phyloP scores from a whole-genome alignment of 1,284 basidiomycete genomes.

The Vanrija humicola region DNA sequence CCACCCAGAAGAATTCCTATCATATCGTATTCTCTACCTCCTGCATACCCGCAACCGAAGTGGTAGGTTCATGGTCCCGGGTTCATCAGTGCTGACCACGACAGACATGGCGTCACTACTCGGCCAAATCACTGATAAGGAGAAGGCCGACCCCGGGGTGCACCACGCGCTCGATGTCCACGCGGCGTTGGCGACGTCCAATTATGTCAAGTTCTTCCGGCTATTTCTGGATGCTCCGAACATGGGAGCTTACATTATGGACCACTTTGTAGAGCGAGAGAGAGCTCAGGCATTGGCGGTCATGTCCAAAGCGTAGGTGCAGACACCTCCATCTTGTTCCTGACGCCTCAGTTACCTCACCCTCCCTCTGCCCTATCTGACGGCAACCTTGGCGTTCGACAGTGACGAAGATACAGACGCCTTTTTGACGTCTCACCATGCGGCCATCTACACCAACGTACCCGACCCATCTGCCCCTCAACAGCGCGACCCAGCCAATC shows the following conservation, averaged over 20 bases:
- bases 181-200: slow-evolving; percentile 81
- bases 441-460: slow-evolving; percentile 59
- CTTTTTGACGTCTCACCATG: slow-evolving; percentile 70
- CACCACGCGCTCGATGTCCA: slow-evolving; percentile 86
- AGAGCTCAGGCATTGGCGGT: slow-evolving; percentile 78
- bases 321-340: neutral
- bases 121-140: slow-evolving; percentile 86
- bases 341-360: slow-evolving; percentile 63
- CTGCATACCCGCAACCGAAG: slow-evolving; percentile 89
- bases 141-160: slow-evolving; percentile 75
- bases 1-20: slow-evolving; percentile 89
- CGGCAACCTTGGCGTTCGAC: slow-evolving; percentile 80
- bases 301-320: slow-evolving; percentile 83
- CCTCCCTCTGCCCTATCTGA: slow-evolving; percentile 71
- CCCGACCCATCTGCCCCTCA: slow-evolving; percentile 13
- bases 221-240: slow-evolving; percentile 82
- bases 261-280: slow-evolving; percentile 94
- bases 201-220: slow-evolving; percentile 88
- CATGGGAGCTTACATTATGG: slow-evolving; percentile 99
- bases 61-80: slow-evolving; percentile 56
- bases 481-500: slow-evolving; percentile 14
- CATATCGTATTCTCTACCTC: slow-evolving; percentile 95
- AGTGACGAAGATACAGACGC: slow-evolving; percentile 59
- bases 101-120: slow-evolving; percentile 91
- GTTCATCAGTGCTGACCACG: neutral